Percentiles rank a stretch among this genome's conserved stretches.
These are phyloP conservation scores for Bisporella sp. DNA, from an alignment of 2,329 filamentous ascomycete species.

Conservation along the genomic window DNA sequence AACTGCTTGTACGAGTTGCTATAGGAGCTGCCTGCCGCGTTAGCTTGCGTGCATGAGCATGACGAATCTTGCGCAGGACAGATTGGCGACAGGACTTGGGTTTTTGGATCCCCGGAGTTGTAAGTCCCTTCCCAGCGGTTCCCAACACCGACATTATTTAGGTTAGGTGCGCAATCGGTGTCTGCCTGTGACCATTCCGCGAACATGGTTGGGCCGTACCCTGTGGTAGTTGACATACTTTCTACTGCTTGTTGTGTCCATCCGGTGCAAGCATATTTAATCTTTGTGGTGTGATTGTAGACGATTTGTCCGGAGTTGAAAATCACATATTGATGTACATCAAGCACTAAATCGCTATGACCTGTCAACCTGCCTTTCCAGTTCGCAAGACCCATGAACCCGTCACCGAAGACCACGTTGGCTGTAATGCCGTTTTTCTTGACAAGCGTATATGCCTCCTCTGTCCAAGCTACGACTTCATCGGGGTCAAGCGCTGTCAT, in stretches of 20 bases:
- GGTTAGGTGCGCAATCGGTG: slow-evolving; percentile 80
- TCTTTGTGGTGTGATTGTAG: slow-evolving; percentile 73
- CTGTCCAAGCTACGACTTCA: slow-evolving; percentile 74
- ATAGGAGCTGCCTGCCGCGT: slow-evolving; percentile 64
- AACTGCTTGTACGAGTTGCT: slow-evolving; percentile 74
- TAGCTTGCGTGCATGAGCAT: slow-evolving; percentile 72
- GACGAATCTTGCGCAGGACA: slow-evolving; percentile 63
- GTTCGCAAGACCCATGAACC: slow-evolving; percentile 83
- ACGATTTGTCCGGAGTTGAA: slow-evolving; percentile 88
- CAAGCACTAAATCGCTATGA: slow-evolving; percentile 71
- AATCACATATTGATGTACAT: slow-evolving; percentile 97
- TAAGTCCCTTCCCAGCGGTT: slow-evolving; percentile 90
- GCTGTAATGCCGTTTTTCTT: slow-evolving; percentile 70
- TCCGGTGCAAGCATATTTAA: slow-evolving; percentile 78
- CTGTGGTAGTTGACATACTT: slow-evolving; percentile 65
- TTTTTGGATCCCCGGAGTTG: slow-evolving; percentile 52
- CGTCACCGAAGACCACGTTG: slow-evolving; percentile 81
- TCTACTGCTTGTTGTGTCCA: slow-evolving; percentile 75
- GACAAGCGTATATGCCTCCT: slow-evolving; percentile 63
- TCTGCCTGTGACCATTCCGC: slow-evolving; percentile 98
- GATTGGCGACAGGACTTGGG: slow-evolving; percentile 55
- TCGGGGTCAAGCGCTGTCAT: slow-evolving; percentile 65
- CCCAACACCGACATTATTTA: slow-evolving; percentile 86
- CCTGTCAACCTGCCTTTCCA: slow-evolving; percentile 80
- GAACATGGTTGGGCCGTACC: slow-evolving; percentile 89